Evolutionary conservation across 2,329 filamentous ascomycete genomes (phyloP).

Genomic region (Basipetospora chlamydospora): DNA sequence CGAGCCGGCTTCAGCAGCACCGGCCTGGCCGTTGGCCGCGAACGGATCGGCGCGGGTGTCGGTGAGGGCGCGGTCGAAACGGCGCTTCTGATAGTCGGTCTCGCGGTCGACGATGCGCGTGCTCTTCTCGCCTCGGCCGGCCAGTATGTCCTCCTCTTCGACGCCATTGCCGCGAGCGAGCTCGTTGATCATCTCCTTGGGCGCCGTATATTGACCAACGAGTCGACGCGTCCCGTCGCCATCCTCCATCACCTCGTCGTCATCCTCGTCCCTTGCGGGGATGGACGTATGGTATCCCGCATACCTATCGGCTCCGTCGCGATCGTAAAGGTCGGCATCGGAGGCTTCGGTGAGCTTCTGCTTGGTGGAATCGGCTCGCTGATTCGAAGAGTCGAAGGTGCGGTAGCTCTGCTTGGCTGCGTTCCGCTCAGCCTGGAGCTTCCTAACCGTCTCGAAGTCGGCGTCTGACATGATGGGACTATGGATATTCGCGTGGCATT

Average conservation of each 20-base stretch:
- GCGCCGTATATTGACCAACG: conserved; percentile 92
- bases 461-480: conserved; percentile 52
- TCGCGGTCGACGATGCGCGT: conserved; percentile 85
- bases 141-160: conserved; percentile 81
- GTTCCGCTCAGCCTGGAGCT: conserved; percentile 87
- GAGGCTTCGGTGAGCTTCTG: conserved; percentile 80
- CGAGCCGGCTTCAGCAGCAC: conserved; percentile 53
- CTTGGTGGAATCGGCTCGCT: conserved; percentile 81
- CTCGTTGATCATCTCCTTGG: conserved; percentile 82
- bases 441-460: conserved; percentile 77
- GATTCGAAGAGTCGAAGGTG: conserved; percentile 61
- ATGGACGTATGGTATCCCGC: conserved; percentile 86
- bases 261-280: conserved; percentile 62
- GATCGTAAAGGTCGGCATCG: conserved; percentile 78
- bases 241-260: conserved; percentile 66
- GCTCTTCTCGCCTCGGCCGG: conserved; percentile 71
- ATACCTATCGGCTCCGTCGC: conserved; percentile 64
- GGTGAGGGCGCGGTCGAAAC: conserved; percentile 76
- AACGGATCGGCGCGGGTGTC: conserved; percentile 80
- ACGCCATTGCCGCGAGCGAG: conserved; percentile 74
- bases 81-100: conserved; percentile 93
- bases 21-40: conserved; percentile 56
- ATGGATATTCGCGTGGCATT: conserved; percentile 3
- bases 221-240: conserved; percentile 61
- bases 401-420: conserved; percentile 64